Percentiles rank a stretch among this genome's conserved stretches.
phyloP scores from a whole-genome alignment of 345 rosid species.

The Corchorus olitorius region DNA sequence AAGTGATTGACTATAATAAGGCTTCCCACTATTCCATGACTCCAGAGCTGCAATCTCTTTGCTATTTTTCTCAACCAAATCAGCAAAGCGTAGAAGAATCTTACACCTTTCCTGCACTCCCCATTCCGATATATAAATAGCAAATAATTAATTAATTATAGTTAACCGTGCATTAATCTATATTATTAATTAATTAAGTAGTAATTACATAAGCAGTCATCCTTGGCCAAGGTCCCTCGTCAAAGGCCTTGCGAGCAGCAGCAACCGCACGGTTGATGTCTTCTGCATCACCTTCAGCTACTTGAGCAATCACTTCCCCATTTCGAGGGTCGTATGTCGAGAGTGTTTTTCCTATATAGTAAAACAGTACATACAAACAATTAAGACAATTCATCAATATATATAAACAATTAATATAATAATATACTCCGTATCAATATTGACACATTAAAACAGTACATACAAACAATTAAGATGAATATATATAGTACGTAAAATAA shows the following conservation, averaged over 20 bases:
- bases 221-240: constrained; percentile 80
- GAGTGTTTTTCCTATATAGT: constrained; percentile 53
- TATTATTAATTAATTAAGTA: no score
- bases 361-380: no score
- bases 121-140: no score
- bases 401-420: no score
- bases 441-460: no score
- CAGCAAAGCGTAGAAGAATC: constrained; percentile 72
- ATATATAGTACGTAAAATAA: no score
- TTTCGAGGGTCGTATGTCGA: constrained; percentile 69
- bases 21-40: constrained; percentile 96
- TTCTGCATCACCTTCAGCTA: constrained; percentile 72
- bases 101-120: constrained; percentile 87
- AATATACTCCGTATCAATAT: no score
- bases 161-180: no score
- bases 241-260: constrained; percentile 83
- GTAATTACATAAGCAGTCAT: constrained; percentile 59
- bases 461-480: no score
- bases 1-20: constrained; percentile 47
- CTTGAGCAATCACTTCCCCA: constrained; percentile 64
- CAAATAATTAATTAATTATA: no score
- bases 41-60: constrained; percentile 88
- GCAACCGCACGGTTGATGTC: constrained; percentile 65
- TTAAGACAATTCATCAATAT: no score
- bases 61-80: constrained; percentile 82